Conservation (phyloP, 257 asterid genomes). For the Gynochthodes officinalis region DNA sequence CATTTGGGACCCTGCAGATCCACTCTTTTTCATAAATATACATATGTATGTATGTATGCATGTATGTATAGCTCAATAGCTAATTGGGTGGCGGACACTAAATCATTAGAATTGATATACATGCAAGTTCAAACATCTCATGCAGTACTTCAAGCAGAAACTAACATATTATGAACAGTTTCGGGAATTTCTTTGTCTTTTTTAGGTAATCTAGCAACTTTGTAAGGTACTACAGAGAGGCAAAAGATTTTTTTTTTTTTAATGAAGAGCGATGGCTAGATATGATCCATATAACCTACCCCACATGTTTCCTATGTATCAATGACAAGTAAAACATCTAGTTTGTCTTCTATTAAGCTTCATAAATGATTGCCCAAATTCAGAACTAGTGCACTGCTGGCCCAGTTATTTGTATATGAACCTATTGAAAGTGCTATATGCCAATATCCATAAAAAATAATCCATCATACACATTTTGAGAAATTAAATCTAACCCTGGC, state of each 20-base stretch:
- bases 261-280: too few species aligned
- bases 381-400: neutral
- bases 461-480: constrained; percentile 8
- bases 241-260: too few species aligned
- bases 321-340: neutral
- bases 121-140: neutral
- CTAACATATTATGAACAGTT: neutral
- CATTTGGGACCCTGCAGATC: too few species aligned
- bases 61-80: too few species aligned
- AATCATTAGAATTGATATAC: neutral
- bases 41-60: too few species aligned
- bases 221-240: too few species aligned
- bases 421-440: neutral
- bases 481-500: constrained; percentile 70
- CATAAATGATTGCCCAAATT: neutral
- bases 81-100: too few species aligned
- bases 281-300: too few species aligned
- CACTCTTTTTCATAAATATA: too few species aligned
- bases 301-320: too few species aligned
- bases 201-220: neutral
- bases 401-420: neutral
- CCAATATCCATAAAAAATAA: neutral
- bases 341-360: neutral
- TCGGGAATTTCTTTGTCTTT: too few species aligned
- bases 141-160: neutral